Percentiles rank a stretch among this genome's conserved stretches.
Evolutionary conservation across 2,329 filamentous ascomycete species (phyloP).

Genomic region (Trichoderma hamatum): DNA sequence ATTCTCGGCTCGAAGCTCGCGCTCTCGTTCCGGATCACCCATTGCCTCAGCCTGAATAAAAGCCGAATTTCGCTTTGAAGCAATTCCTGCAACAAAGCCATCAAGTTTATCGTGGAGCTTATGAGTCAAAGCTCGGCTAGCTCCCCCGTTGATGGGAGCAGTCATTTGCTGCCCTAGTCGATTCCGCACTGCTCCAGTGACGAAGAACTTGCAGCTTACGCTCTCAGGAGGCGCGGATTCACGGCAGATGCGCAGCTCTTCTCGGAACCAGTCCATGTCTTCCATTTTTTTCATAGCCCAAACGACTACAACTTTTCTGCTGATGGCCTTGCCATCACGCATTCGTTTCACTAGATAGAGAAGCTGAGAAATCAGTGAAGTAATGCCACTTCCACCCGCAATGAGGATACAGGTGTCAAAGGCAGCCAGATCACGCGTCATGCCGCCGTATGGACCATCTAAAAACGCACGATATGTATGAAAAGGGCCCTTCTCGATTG

Average conservation of each 20-base stretch:
- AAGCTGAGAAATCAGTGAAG: slow-evolving; percentile 87
- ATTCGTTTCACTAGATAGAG: slow-evolving; percentile 95
- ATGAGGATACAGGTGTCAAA: slow-evolving; percentile 94
- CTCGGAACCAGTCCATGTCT: slow-evolving; percentile 96
- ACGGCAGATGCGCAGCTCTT: slow-evolving; percentile 88
- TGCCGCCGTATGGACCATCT: slow-evolving; percentile 93
- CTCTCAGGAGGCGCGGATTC: slow-evolving; percentile 86
- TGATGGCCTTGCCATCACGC: slow-evolving; percentile 91
- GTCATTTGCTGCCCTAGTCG: slow-evolving; percentile 45
- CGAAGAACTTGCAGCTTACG: slow-evolving; percentile 92
- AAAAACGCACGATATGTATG: slow-evolving; percentile 91
- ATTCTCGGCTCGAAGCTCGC: slow-evolving; percentile 77
- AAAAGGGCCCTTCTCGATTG: slow-evolving; percentile 82
- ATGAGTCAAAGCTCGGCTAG: slow-evolving; percentile 66
- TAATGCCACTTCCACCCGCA: slow-evolving; percentile 92
- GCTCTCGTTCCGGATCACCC: slow-evolving; percentile 77
- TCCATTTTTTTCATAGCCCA: slow-evolving; percentile 91
- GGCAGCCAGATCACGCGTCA: slow-evolving; percentile 84
- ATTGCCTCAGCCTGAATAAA: slow-evolving; percentile 80
- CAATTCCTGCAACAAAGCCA: slow-evolving; percentile 83
- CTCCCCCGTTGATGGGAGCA: slow-evolving; percentile 46
- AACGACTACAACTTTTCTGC: slow-evolving; percentile 86
- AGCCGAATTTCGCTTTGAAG: slow-evolving; percentile 82
- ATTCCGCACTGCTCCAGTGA: slow-evolving; percentile 67
- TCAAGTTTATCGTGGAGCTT: slow-evolving; percentile 85